phyloP scores from a whole-genome alignment of 2,329 filamentous ascomycete species.

The Aspergillus pseudoglaucus region DNA sequence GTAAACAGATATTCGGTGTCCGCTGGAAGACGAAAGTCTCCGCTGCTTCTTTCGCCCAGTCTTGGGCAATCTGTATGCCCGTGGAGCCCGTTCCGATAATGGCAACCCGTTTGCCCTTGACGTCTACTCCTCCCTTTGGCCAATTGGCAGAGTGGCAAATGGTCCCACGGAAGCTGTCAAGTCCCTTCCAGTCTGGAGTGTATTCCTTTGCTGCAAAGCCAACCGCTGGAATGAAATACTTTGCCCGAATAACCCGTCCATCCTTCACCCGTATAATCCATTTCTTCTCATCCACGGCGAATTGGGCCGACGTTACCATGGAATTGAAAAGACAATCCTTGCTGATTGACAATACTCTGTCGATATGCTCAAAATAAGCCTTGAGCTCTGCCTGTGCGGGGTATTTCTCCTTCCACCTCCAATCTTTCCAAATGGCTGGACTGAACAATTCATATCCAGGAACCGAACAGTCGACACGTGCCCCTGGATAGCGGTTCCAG shows the following conservation, averaged over 20 bases:
- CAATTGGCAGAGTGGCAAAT: constrained; percentile 51
- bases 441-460: constrained; percentile 50
- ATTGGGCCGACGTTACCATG: neutral
- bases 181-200: constrained; percentile 48
- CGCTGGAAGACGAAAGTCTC: constrained; percentile 29
- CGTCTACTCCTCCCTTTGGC: constrained; percentile 39
- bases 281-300: neutral
- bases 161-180: constrained; percentile 45
- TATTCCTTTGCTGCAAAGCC: constrained; percentile 34
- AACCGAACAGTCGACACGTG: constrained; percentile 47
- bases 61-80: constrained; percentile 22
- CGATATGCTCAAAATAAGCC: neutral
- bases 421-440: constrained; percentile 43
- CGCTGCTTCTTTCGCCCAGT: constrained; percentile 20
- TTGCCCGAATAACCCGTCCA: neutral
- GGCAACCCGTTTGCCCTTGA: constrained; percentile 42
- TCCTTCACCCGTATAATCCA: neutral
- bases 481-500: constrained; percentile 19
- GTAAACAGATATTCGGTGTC: constrained; percentile 32
- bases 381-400: neutral
- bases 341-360: neutral
- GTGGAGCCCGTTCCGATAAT: constrained; percentile 36
- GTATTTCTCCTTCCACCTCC: constrained; percentile 17
- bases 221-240: constrained; percentile 13
- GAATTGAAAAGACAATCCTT: constrained; percentile 4